These are phyloP conservation scores for Rhodotorula sp. DNA, from an alignment of 1,284 basidiomycete species.

Conservation along the genomic window DNA sequence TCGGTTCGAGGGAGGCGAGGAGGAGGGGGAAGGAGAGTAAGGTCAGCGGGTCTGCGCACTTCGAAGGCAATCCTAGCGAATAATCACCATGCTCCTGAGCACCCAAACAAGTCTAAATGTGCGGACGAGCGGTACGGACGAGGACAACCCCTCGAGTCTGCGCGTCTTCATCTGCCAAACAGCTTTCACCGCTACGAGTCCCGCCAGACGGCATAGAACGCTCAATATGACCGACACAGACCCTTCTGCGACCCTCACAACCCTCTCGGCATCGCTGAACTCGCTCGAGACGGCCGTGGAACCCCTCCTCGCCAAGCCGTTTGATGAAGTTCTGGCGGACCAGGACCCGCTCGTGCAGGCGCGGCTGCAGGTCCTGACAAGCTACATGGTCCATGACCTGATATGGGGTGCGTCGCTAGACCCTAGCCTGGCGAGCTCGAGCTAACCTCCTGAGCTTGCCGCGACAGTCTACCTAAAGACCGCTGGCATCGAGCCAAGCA, in stretches of 20 bases:
- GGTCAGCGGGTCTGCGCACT: neutral
- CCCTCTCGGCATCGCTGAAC: constrained; percentile 20
- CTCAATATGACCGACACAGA: constrained; percentile 23
- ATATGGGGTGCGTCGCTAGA: constrained; percentile 64
- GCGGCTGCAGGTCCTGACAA: constrained; percentile 68
- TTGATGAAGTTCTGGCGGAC: constrained; percentile 12
- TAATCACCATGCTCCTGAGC: constrained; percentile 4
- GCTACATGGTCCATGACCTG: constrained; percentile 76
- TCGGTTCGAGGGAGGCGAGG: neutral
- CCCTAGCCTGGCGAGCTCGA: no score
- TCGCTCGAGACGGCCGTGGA: constrained; percentile 22
- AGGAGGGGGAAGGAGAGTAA: neutral
- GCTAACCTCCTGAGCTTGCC: neutral
- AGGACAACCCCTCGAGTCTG: neutral
- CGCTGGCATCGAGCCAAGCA: constrained; percentile 69
- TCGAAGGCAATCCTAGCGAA: no score
- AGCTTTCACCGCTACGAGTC: no score
- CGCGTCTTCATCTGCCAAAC: no score
- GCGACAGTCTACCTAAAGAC: constrained; percentile 70
- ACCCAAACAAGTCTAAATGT: no score
- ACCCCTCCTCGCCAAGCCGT: constrained; percentile 26
- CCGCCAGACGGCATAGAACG: neutral
- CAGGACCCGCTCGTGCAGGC: constrained; percentile 69
- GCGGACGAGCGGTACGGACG: neutral
- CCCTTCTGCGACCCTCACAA: constrained; percentile 1